Conservation (phyloP, 1,139 yeast species). For the Protomyces pachydermus region DNA sequence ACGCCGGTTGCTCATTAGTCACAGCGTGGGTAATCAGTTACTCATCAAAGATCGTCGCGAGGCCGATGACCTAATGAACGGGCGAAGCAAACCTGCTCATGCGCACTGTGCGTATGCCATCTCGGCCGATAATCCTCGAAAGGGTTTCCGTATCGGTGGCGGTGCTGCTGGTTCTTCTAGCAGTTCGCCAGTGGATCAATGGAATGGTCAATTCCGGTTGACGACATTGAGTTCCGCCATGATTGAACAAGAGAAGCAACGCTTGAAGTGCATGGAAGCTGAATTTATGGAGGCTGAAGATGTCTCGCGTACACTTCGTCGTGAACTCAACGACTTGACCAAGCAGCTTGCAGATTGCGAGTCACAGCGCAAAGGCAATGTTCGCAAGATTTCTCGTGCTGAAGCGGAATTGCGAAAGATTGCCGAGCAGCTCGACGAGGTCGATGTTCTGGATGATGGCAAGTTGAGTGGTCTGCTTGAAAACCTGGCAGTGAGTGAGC, state of each 20-base stretch:
- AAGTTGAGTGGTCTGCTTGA: constrained; percentile 14
- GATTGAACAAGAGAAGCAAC: constrained; percentile 8
- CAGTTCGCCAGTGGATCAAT: constrained; percentile 56
- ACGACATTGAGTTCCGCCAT: constrained; percentile 29
- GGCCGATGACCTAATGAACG: constrained; percentile 49
- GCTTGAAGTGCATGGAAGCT: background rate
- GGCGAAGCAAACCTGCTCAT: constrained; percentile 38
- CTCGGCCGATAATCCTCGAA: constrained; percentile 41
- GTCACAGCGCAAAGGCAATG: background rate
- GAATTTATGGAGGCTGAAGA: background rate
- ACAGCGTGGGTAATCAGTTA: constrained; percentile 55
- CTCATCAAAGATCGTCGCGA: constrained; percentile 49
- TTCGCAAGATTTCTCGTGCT: background rate
- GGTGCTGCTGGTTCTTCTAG: constrained; percentile 45
- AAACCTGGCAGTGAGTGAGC: constrained; percentile 8
- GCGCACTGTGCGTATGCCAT: constrained; percentile 50
- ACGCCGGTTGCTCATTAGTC: constrained; percentile 55
- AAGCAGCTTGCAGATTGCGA: background rate
- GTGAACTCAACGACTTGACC: background rate
- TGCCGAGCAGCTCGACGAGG: constrained; percentile 14
- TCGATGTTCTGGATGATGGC: constrained; percentile 16
- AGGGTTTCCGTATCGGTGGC: constrained; percentile 42
- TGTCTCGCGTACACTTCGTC: background rate
- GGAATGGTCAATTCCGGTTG: constrained; percentile 34
- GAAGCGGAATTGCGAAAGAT: background rate